Base-by-base conservation (phyloP, 495 filamentous ascomycete species). In the Oleoguttula mirabilis region DNA sequence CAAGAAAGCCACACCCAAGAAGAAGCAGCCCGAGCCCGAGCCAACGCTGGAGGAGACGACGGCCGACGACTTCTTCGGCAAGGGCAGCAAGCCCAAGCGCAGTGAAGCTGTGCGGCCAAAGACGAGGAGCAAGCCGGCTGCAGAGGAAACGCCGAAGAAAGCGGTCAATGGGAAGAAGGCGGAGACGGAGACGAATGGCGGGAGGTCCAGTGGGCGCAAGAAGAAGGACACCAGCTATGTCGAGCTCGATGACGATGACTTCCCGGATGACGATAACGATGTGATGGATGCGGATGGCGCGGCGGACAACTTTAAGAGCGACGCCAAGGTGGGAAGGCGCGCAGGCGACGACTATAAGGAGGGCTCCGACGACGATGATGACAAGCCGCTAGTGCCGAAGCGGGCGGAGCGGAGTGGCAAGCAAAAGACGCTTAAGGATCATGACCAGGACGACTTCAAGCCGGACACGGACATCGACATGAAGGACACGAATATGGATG, bases 401-500 rank as follows among this genome's bases (percentile, higher is more conserved):
- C 36, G 41, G 25, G 40, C 37, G 16, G 51, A 50, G 32, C 22
- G 36, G 10, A 25, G 11, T 11, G 38, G 38, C 39, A 45, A 43
- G 39, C 51, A 55, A 43, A 55, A 56, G 41, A 59, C 50, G 44
- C 3, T 39, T 19, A 48, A 43, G 40, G 35, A 42, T 10, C 46
- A 54, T 40, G 39, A 49, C 17, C 48, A 65, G 20, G 57, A 59
- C 30, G 59, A 61, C 22, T 48, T 52, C 44, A 47, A 55, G 0
- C 39, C 36, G 11, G 46, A 50, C 10, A 53, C 50, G 15, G 63
- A 66, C 34, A 49, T 62, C 5, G 59, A 67, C 30, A 61, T 65
- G 59, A 56, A 66, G 35, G 64, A 66, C 38, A 43, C 47, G 3
- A 51, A 61, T 45, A 50, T 58, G 3, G 62, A 68, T 27, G 63